phyloP scores from a whole-genome alignment of 306 rosid genomes.

The Medicago ruthenica region DNA sequence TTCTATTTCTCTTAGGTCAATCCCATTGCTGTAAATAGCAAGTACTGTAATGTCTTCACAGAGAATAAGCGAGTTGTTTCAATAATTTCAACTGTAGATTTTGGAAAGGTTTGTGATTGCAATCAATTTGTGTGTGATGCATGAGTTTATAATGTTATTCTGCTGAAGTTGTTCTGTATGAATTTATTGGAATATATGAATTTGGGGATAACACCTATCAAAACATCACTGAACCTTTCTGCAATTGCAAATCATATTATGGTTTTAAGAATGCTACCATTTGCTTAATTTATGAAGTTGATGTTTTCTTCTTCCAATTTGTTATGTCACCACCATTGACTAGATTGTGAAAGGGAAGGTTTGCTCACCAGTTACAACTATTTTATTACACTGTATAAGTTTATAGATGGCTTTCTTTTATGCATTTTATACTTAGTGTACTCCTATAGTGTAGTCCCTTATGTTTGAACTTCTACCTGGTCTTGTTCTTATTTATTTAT shows the following conservation, averaged over 20 bases:
- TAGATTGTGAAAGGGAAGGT: conserved; percentile 12
- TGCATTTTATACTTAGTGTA: conserved; percentile 29
- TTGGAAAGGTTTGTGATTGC: conserved; percentile 80
- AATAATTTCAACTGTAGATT: conserved; percentile 71
- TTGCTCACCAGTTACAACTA: conserved; percentile 13
- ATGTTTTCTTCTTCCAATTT: conserved; percentile 14
- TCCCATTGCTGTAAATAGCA: conserved; percentile 98
- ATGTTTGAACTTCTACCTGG: neutral
- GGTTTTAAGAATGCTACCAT: conserved; percentile 14
- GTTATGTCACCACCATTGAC: conserved; percentile 18
- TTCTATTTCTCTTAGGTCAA: conserved; percentile 63
- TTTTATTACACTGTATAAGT: conserved; percentile 1
- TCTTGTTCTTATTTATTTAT: conserved; percentile 13
- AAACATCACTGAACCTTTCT: neutral
- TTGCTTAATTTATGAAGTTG: neutral
- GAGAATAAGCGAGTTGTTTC: conserved; percentile 95
- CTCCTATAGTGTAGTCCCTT: neutral
- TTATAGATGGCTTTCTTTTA: neutral
- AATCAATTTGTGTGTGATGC: conserved; percentile 37
- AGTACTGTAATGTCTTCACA: conserved; percentile 95
- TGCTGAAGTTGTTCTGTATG: conserved; percentile 10
- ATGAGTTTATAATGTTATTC: conserved; percentile 10
- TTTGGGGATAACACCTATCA: conserved; percentile 24
- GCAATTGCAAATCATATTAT: conserved; percentile 11
- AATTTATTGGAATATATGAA: conserved; percentile 19